These are phyloP conservation scores for Cyberlindnera mycetangii DNA, from an alignment of 805 yeast species.

Conservation along the genomic window DNA sequence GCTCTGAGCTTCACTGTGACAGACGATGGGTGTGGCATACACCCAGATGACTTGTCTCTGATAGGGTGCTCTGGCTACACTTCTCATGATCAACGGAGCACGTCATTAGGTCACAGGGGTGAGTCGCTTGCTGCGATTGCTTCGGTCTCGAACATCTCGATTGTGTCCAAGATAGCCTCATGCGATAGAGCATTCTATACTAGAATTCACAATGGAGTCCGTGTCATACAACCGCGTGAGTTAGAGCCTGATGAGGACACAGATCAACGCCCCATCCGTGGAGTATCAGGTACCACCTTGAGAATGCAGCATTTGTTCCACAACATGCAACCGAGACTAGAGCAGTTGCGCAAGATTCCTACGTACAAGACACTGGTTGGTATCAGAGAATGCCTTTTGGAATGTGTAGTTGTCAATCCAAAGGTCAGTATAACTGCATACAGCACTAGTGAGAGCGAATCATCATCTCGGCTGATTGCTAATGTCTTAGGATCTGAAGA, in stretches of 20 bases:
- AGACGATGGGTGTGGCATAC: slow-evolving; percentile 77
- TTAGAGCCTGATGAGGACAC: slow-evolving; percentile 6
- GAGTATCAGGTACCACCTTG: slow-evolving; percentile 39
- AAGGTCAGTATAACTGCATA: slow-evolving; percentile 18
- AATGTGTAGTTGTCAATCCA: slow-evolving; percentile 29
- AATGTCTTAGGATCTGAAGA: not conserved
- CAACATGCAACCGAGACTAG: slow-evolving; percentile 42
- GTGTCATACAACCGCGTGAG: slow-evolving; percentile 13
- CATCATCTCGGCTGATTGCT: slow-evolving; percentile 2
- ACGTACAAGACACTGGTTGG: slow-evolving; percentile 27
- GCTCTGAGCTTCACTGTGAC: slow-evolving; percentile 38
- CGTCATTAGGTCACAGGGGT: slow-evolving; percentile 69
- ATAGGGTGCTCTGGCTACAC: slow-evolving; percentile 26
- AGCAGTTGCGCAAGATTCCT: slow-evolving; percentile 24
- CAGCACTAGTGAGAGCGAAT: not conserved
- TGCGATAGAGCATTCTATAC: slow-evolving; percentile 30
- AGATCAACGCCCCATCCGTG: slow-evolving; percentile 1
- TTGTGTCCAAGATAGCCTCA: slow-evolving; percentile 43
- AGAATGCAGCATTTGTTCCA: slow-evolving; percentile 39
- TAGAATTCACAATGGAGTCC: slow-evolving; percentile 11
- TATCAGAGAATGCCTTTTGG: slow-evolving; percentile 32
- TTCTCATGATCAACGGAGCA: not conserved
- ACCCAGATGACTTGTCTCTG: slow-evolving; percentile 40
- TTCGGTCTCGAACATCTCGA: slow-evolving; percentile 41
- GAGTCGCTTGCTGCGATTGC: slow-evolving; percentile 60